phyloP scores from a whole-genome alignment of 129 eudicot species.

The Pittosporum tobira region DNA sequence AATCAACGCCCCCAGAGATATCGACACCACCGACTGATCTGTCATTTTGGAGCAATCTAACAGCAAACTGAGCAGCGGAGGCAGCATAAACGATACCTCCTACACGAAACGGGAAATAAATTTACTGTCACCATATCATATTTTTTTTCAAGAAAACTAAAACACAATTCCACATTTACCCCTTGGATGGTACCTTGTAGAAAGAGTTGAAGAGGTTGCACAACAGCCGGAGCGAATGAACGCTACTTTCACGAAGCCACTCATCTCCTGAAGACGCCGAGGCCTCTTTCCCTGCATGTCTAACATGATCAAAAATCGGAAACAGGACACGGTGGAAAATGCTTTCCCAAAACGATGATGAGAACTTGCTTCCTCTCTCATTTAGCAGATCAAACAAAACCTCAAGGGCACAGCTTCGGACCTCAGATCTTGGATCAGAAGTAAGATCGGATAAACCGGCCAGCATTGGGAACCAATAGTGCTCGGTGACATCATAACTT shows the following conservation, averaged over 20 bases:
- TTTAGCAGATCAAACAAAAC: slow-evolving; percentile 91
- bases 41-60: slow-evolving; percentile 94
- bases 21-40: slow-evolving; percentile 90
- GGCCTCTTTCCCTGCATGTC: slow-evolving; percentile 80
- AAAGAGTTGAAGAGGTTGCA: slow-evolving; percentile 94
- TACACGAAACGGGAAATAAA: slow-evolving; percentile 22
- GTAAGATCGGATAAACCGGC: slow-evolving; percentile 97
- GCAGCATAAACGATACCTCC: slow-evolving; percentile 97
- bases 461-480: slow-evolving; percentile 98
- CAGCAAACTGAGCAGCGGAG: slow-evolving; percentile 74
- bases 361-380: slow-evolving; percentile 90
- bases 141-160: background rate
- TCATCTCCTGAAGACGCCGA: slow-evolving; percentile 49
- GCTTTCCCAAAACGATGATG: slow-evolving; percentile 84
- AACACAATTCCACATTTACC: no score
- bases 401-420: slow-evolving; percentile 93
- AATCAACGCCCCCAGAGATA: slow-evolving; percentile 87
- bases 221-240: slow-evolving; percentile 83
- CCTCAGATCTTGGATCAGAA: slow-evolving; percentile 86
- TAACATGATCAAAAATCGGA: slow-evolving; percentile 88
- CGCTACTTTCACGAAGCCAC: slow-evolving; percentile 78
- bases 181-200: slow-evolving; percentile 85
- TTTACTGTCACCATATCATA: slow-evolving; percentile 6
- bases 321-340: slow-evolving; percentile 84
- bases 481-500: slow-evolving; percentile 77